A percentile compares a stretch with the other conserved stretches of the same genome.
Conservation (phyloP, 768 basidiomycete species). For the Lentinula lateritia region DNA sequence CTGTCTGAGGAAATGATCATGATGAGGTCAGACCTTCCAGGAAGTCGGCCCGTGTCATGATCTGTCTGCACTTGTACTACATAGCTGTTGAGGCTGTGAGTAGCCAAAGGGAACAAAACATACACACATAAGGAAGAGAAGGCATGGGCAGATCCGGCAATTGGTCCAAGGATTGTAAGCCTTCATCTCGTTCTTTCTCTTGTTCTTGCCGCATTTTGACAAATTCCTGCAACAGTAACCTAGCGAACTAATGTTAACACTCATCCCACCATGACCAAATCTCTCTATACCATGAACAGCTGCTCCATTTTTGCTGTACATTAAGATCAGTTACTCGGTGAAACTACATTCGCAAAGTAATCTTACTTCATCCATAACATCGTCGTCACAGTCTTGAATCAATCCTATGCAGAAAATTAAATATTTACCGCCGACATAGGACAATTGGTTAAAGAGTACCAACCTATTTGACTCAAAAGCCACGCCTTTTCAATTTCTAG, state of each 20-base stretch:
- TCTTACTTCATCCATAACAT: constrained; percentile 83
- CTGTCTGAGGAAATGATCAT: neutral
- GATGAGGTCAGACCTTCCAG: constrained; percentile 51
- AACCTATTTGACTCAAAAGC: constrained; percentile 73
- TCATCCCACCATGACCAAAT: neutral
- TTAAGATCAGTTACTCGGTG: neutral
- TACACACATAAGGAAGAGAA: constrained; percentile 52
- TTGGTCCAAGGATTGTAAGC: constrained; percentile 28
- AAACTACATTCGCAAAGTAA: neutral
- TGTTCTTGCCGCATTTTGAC: constrained; percentile 54
- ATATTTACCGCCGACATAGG: neutral
- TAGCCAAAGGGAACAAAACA: neutral
- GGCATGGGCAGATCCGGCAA: constrained; percentile 49
- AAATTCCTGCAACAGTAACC: constrained; percentile 67
- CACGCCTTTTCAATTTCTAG: constrained; percentile 73
- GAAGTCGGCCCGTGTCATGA: constrained; percentile 84
- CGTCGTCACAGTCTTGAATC: constrained; percentile 79
- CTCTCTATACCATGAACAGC: constrained; percentile 54
- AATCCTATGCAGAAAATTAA: constrained; percentile 30
- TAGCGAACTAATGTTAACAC: neutral
- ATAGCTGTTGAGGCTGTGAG: constrained; percentile 5
- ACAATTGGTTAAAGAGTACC: constrained; percentile 8
- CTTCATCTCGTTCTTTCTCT: constrained; percentile 35
- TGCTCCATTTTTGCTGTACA: constrained; percentile 70
- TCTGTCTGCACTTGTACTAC: constrained; percentile 65